Evolutionary conservation across 1,284 basidiomycete species (phyloP).

Genomic region (Heliocybe sulcata): DNA sequence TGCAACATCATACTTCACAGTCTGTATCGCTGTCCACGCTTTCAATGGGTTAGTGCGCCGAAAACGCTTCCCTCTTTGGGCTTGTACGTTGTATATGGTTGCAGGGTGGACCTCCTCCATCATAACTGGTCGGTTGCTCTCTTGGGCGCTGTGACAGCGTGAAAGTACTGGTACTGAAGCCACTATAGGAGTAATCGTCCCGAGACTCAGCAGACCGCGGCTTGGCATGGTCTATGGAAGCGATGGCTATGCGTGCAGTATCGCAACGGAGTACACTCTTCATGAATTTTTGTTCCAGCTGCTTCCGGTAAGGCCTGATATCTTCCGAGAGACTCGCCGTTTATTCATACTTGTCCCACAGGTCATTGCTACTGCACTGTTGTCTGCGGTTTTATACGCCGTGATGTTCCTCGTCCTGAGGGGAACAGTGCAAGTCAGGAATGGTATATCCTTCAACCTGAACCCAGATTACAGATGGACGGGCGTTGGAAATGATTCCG

Average conservation of each 20-base stretch:
- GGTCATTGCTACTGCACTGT: slow-evolving; percentile 49
- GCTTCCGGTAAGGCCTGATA: slow-evolving; percentile 9
- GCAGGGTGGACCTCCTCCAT: slow-evolving; percentile 47
- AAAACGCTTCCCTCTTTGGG: slow-evolving; percentile 40
- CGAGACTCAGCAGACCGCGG: background rate
- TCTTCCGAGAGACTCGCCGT: background rate
- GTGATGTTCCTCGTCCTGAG: slow-evolving; percentile 50
- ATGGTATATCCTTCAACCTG: slow-evolving; percentile 39
- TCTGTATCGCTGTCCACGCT: slow-evolving; percentile 59
- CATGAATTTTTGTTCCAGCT: slow-evolving; percentile 11
- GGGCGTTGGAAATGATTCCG: slow-evolving; percentile 22
- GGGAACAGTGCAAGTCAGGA: slow-evolving; percentile 36
- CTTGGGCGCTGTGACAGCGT: background rate
- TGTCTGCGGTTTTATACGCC: slow-evolving; percentile 49
- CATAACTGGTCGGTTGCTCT: slow-evolving; percentile 33
- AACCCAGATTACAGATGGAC: slow-evolving; percentile 39
- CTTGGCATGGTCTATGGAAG: slow-evolving; percentile 10
- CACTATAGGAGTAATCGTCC: slow-evolving; percentile 4
- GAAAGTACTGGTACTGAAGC: background rate
- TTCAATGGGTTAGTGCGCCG: slow-evolving; percentile 58
- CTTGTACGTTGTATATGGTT: slow-evolving; percentile 33
- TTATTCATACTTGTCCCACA: slow-evolving; percentile 12
- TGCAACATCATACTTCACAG: slow-evolving; percentile 56
- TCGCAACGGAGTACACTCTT: slow-evolving; percentile 8
- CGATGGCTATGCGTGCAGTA: slow-evolving; percentile 9